Evolutionary conservation across 345 rosid genomes (phyloP).

Genomic region (Adansonia digitata): DNA sequence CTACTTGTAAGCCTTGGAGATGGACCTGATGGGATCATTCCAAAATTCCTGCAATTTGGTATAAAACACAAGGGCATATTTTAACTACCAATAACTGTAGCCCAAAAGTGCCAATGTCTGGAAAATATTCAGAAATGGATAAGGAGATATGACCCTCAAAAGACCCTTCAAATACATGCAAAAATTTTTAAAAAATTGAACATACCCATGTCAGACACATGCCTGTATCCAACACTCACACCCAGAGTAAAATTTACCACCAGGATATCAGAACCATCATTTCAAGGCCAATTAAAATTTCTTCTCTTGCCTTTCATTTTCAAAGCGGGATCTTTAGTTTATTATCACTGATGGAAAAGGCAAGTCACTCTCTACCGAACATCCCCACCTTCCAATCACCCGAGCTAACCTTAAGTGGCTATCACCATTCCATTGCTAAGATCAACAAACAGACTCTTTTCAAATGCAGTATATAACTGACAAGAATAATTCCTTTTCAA

Average conservation of each 20-base stretch:
- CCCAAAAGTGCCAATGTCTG: too few species aligned
- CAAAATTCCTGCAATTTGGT: conserved; percentile 42
- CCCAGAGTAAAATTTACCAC: too few species aligned
- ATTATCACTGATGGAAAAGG: not conserved
- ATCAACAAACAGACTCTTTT: not conserved
- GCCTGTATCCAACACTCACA: too few species aligned
- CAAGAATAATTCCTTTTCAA: not conserved
- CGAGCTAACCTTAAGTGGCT: not conserved
- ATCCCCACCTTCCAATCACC: not conserved
- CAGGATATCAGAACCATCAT: not conserved
- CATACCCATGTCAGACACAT: too few species aligned
- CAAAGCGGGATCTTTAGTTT: not conserved
- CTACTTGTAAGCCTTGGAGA: conserved; percentile 48
- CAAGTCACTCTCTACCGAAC: not conserved
- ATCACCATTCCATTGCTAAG: not conserved
- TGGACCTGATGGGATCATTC: conserved; percentile 37
- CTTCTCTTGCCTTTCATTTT: not conserved
- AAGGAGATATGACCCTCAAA: too few species aligned
- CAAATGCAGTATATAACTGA: not conserved
- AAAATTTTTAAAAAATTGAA: too few species aligned
- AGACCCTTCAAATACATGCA: too few species aligned
- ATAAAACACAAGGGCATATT: not conserved
- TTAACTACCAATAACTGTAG: not conserved
- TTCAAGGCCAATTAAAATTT: not conserved
- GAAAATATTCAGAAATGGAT: too few species aligned